Conservation (phyloP, 345 rosid species). For the Eucalyptus tenuipes region DNA sequence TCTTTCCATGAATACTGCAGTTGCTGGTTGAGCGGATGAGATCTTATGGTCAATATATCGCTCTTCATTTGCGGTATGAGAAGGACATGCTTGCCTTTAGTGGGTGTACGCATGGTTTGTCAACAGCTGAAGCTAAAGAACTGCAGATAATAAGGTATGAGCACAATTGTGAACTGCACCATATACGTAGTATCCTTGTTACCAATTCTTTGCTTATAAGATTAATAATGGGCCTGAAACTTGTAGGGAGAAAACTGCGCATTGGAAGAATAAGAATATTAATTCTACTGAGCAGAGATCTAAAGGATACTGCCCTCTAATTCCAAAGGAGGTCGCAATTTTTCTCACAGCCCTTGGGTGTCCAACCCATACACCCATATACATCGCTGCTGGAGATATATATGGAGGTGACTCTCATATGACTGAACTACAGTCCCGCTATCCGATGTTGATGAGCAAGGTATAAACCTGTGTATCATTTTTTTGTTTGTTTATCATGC, state of each 20-base stretch:
- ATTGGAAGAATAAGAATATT: conserved; percentile 19
- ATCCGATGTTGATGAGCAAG: conserved; percentile 12
- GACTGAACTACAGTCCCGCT: conserved; percentile 3
- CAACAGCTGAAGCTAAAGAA: conserved; percentile 1
- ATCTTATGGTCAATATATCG: conserved; percentile 3
- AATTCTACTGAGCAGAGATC: conserved; percentile 5
- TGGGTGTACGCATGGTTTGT: conserved; percentile 14
- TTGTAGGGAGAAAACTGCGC: conserved; percentile 7
- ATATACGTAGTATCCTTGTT: not conserved
- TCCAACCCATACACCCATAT: conserved; percentile 10
- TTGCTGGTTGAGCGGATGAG: conserved; percentile 6
- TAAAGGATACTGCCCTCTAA: conserved; percentile 17
- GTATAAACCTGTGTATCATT: not conserved
- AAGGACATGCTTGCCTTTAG: conserved; percentile 18
- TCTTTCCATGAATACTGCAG: not conserved
- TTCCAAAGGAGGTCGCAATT: conserved; percentile 21
- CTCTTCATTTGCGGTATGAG: conserved; percentile 20
- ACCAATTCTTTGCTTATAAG: not conserved
- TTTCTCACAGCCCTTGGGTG: conserved; percentile 12
- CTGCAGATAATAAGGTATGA: conserved; percentile 10
- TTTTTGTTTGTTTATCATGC: not conserved
- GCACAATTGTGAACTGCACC: not conserved
- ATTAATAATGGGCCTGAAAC: conserved; percentile 4
- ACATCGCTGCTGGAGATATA: conserved; percentile 22
- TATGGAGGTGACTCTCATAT: conserved; percentile 11